Base-by-base conservation (phyloP, 1,284 basidiomycete genomes). In the Apiotrichum domesticum region DNA sequence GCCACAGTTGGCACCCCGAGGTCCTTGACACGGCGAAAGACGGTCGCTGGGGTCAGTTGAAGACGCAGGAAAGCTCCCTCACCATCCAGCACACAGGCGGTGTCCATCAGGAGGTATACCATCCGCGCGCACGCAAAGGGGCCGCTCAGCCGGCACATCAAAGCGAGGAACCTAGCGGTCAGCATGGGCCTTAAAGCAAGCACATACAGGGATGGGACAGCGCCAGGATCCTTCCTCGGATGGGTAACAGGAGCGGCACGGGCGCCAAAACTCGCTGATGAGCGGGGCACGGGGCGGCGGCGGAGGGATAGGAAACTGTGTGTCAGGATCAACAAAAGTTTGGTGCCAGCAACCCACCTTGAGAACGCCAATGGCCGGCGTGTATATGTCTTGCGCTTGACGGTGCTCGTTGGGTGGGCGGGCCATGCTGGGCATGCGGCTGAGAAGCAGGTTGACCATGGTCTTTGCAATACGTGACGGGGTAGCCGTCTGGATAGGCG, bases 61-160 rank as follows among this genome's bases (percentile, higher is more conserved):
- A 21, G 21, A 21, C 21, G 21, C 21, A 21, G 21, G 21, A 21
- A 21, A 21, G 21, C 9, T 13, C 5, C 7, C 58, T 40, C 35
- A 65, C 63, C 63, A 65, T 33, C 58, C 58, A 6, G 63, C 63
- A 35, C 63, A 65, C 6, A 65, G 55, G 6, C 61, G 52, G 45
- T 65, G 63, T 4, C 63, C 63, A 3, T 65, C 63, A 3, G 63
- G 63, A 35, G 58, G 55, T 7, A 65, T 46, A 0, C 61, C 57
- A 37, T 65, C 61, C 1, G 56, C 45, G 14, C 61, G 54, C 13
- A 65, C 35, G 40, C 63, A 65, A 29, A 52, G 35, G 29, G 52
- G 52, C 11, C 63, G 51, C 40, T 65, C 63, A 9, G 54, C 51
- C 4, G 61, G 58, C 4, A 61, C 58, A 2, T 65, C 61, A 43